Conservation (phyloP, 73 alveolate species). For the Tetrahymena malaccensis region DNA sequence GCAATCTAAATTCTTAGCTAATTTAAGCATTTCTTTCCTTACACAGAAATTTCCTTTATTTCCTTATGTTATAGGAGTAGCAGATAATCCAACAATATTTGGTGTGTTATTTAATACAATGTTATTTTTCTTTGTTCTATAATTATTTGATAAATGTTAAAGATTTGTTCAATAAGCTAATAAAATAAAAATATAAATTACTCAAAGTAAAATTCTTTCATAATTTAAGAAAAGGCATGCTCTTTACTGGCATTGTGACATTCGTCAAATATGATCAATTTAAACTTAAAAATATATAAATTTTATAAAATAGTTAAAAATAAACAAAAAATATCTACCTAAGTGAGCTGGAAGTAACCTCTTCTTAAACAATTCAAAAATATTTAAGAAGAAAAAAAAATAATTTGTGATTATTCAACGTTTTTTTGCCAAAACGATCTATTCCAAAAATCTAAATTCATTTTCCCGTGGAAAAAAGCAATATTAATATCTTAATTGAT, state of each 20-base stretch:
- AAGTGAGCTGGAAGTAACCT: neutral
- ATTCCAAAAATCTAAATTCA: neutral
- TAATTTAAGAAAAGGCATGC: neutral
- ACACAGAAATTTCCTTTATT: neutral
- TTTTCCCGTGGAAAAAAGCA: neutral
- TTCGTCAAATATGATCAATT: neutral
- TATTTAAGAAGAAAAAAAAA: neutral
- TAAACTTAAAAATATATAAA: neutral
- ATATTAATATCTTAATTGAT: neutral
- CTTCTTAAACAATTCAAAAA: neutral
- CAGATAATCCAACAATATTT: neutral
- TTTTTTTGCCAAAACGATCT: neutral
- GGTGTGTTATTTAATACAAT: neutral
- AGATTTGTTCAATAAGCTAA: too few species aligned
- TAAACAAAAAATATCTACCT: neutral
- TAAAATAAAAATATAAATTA: neutral
- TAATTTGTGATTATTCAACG: neutral
- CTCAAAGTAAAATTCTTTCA: neutral
- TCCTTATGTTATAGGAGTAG: neutral
- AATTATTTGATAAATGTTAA: neutral
- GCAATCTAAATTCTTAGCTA: neutral
- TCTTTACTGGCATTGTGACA: neutral
- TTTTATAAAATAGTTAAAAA: neutral
- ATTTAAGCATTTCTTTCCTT: neutral
- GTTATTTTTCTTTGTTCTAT: neutral